Evolutionary conservation across 176 grass and related monocot genomes (phyloP).

Genomic region (bread wheat (Triticum aestivum)): DNA sequence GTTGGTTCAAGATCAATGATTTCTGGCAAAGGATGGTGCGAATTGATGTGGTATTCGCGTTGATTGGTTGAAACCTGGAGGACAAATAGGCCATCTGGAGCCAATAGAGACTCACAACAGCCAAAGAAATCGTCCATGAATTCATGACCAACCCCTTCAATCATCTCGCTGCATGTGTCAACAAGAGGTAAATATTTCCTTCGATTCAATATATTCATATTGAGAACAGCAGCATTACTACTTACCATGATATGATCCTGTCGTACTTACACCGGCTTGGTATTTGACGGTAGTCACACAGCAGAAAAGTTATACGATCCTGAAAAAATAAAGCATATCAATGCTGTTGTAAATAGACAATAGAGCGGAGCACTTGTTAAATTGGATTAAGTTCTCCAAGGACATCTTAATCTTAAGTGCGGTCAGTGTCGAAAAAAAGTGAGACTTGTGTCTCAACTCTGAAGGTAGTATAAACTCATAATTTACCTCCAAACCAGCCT

Average conservation of each 20-base stretch:
- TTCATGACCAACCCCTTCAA: constrained; percentile 75
- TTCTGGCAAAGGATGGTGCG: background rate
- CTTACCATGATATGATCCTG: constrained; percentile 72
- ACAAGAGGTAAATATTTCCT: background rate
- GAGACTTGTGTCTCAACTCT: background rate
- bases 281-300: constrained; percentile 72
- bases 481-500: constrained; percentile 54
- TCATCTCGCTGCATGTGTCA: constrained; percentile 51
- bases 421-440: background rate
- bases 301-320: constrained; percentile 55
- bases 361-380: background rate
- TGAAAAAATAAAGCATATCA: constrained; percentile 19
- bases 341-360: background rate
- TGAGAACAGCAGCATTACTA: background rate
- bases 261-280: constrained; percentile 49
- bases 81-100: constrained; percentile 57
- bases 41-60: background rate
- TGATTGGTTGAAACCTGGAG: constrained; percentile 37
- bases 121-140: constrained; percentile 70
- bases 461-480: background rate
- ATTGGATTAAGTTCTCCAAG: background rate
- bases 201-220: background rate
- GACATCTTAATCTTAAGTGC: background rate
- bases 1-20: background rate
- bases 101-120: constrained; percentile 58